Base-by-base conservation (phyloP, 805 yeast genomes). In the Saturnispora kantuleensis region DNA sequence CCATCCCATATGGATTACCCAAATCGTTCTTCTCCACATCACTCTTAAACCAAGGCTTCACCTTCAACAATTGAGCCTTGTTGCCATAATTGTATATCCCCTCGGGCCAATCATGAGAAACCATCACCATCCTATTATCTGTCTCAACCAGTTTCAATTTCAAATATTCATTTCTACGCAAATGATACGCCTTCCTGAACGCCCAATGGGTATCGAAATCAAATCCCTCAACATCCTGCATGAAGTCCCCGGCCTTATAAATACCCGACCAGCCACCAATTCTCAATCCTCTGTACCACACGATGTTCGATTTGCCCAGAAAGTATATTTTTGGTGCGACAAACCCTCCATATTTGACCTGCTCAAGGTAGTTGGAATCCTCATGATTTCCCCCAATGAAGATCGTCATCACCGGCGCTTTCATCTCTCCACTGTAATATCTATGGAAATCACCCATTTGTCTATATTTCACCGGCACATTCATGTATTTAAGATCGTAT, bases 381-480 rank as follows among this genome's bases (percentile, higher is more conserved):
- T 93, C 98, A 57, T 93, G 98, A 62, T 93, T 93, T 0, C 98
- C 98, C 3, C 98, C 97, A 35, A 93, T 77, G 52, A 90, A 83
- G 0, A 93, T 52, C 0, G 97, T 90, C 30, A 78, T 62, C 1
- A 82, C 69, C 0, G 96, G 96, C 0, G 96, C 95, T 28, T 43
- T 60, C 39, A 63, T 66, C 15, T 54, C 51, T 1, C 90, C 86
- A 1, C 56, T 57, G 55, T 84, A 85, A 59, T 88, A 90, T 18
- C 73, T 65, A 37, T 74, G 77, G 60, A 90, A 93, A 54, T 90
- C 96, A 2, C 96, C 96, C 53, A 87, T 56, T 35, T 60, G 60
- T 38, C 74, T 71, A 61, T 84, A 93, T 59, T 90, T 90, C 0
- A 65, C 64, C 0, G 98, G 98, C 9, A 87, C 86, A 26, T 84